A percentile compares a stretch with the other conserved stretches of the same genome.
Conservation (phyloP, 2,329 filamentous ascomycete genomes). For the Pseudogymnoascus sp. region DNA sequence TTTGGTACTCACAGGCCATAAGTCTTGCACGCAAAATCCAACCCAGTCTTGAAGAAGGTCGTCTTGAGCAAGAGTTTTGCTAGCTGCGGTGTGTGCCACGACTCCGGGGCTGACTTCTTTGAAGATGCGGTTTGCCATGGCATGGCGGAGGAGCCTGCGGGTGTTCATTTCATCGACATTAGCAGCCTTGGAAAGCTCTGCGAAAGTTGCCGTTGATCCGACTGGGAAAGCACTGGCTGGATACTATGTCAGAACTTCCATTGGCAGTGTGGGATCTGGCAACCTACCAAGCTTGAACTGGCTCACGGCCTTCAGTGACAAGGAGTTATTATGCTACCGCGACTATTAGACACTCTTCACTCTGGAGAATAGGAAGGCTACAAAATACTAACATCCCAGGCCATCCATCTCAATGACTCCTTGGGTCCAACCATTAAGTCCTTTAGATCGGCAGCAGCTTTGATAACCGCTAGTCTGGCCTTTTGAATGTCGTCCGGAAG, state of each 20-base stretch:
- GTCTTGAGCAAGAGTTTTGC: conserved; percentile 43
- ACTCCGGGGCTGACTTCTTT: conserved; percentile 41
- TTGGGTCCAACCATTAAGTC: conserved; percentile 42
- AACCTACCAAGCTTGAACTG: conserved; percentile 41
- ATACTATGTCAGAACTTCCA: conserved; percentile 12
- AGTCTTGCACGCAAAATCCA: conserved; percentile 47
- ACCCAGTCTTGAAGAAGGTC: conserved; percentile 44
- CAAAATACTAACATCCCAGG: conserved; percentile 41
- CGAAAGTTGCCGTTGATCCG: conserved; percentile 37
- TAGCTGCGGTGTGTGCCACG: conserved; percentile 49
- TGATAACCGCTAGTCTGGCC: conserved; percentile 41
- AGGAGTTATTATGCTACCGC: conserved; percentile 41
- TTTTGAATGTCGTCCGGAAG: conserved; percentile 39
- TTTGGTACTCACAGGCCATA: conserved; percentile 28
- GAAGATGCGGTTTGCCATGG: conserved; percentile 50
- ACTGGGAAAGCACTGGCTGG: conserved; percentile 46
- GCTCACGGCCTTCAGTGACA: conserved; percentile 44
- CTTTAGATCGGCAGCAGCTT: conserved; percentile 41
- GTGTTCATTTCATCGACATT: conserved; percentile 31
- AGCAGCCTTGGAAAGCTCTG: conserved; percentile 32
- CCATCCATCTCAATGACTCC: conserved; percentile 44
- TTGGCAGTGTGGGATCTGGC: background rate
- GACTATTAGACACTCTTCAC: background rate
- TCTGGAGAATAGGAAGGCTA: background rate
- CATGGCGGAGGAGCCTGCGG: conserved; percentile 43